Percentiles rank a stretch among this genome's conserved stretches.
Conservation (phyloP, 2,329 filamentous ascomycete species). For the Emericellopsis cladophorae region DNA sequence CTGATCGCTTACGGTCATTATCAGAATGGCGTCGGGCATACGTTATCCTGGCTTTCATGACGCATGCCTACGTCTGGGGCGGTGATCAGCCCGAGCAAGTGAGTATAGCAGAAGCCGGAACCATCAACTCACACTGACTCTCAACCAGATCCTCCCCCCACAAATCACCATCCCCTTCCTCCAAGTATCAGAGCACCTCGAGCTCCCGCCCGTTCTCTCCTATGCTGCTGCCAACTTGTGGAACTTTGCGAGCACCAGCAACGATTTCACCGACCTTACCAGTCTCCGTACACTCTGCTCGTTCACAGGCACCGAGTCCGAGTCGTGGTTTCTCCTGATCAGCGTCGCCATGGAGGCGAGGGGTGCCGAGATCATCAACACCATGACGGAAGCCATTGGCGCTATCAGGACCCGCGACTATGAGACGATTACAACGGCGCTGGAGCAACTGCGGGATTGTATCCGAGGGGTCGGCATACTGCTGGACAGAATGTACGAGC, state of each 20-base stretch:
- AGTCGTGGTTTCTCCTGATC: constrained; percentile 90
- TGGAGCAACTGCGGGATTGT: constrained; percentile 52
- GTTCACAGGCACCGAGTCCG: constrained; percentile 78
- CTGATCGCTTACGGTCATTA: constrained; percentile 47
- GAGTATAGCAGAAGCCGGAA: constrained; percentile 6
- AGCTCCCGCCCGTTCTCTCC: constrained; percentile 79
- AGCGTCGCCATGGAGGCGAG: constrained; percentile 83
- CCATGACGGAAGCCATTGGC: constrained; percentile 66
- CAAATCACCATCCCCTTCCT: constrained; percentile 68
- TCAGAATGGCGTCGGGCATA: constrained; percentile 76
- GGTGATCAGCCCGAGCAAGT: constrained; percentile 64
- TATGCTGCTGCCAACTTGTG: constrained; percentile 80
- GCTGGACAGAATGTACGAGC: constrained; percentile 77
- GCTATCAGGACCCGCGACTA: constrained; percentile 52
- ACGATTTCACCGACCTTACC: constrained; percentile 51
- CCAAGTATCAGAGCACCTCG: constrained; percentile 56
- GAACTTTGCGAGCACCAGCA: constrained; percentile 53
- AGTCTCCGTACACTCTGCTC: constrained; percentile 63
- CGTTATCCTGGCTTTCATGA: constrained; percentile 62
- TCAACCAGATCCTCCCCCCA: constrained; percentile 50
- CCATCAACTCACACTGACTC: constrained; percentile 6
- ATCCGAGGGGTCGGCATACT: constrained; percentile 56
- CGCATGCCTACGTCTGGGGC: constrained; percentile 86
- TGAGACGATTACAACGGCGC: constrained; percentile 44
- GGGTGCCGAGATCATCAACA: constrained; percentile 60